These are phyloP conservation scores for Fusarium heterosporum DNA, from an alignment of 2,329 filamentous ascomycete species.

Conservation along the genomic window DNA sequence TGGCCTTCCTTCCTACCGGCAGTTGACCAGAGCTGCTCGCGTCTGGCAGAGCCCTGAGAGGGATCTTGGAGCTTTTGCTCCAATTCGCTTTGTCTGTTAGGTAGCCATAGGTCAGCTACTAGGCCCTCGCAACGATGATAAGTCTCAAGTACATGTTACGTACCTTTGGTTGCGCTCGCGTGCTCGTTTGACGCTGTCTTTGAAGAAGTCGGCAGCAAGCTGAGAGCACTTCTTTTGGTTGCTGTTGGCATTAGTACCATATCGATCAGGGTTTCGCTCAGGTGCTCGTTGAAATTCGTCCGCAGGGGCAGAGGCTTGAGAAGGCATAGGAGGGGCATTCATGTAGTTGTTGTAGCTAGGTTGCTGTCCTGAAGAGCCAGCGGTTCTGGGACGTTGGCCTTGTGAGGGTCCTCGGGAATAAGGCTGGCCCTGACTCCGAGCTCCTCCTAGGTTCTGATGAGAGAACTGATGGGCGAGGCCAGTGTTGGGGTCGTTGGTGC, in stretches of 20 bases:
- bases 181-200: slow-evolving; percentile 96
- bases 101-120: slow-evolving; percentile 22
- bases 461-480: slow-evolving; percentile 96
- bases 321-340: slow-evolving; percentile 73
- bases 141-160: slow-evolving; percentile 43
- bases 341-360: slow-evolving; percentile 74
- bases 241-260: slow-evolving; percentile 71
- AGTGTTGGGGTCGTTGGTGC: slow-evolving; percentile 84
- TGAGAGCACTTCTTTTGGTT: slow-evolving; percentile 78
- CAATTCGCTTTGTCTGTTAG: slow-evolving; percentile 84
- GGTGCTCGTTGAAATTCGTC: slow-evolving; percentile 82
- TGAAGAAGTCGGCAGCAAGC: slow-evolving; percentile 91
- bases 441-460: slow-evolving; percentile 88
- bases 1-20: slow-evolving; percentile 90
- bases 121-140: background rate
- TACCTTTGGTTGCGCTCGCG: slow-evolving; percentile 95
- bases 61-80: slow-evolving; percentile 86
- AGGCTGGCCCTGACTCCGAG: slow-evolving; percentile 71
- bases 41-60: slow-evolving; percentile 77
- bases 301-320: slow-evolving; percentile 67
- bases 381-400: slow-evolving; percentile 83
- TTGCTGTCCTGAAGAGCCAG: slow-evolving; percentile 74
- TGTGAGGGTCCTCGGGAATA: slow-evolving; percentile 78
- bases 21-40: slow-evolving; percentile 85
- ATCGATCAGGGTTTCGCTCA: slow-evolving; percentile 88